Percentiles rank a stretch among this genome's conserved stretches.
phyloP scores from a whole-genome alignment of 352 stramenopile genomes.

The Globisporangium alternatum region DNA sequence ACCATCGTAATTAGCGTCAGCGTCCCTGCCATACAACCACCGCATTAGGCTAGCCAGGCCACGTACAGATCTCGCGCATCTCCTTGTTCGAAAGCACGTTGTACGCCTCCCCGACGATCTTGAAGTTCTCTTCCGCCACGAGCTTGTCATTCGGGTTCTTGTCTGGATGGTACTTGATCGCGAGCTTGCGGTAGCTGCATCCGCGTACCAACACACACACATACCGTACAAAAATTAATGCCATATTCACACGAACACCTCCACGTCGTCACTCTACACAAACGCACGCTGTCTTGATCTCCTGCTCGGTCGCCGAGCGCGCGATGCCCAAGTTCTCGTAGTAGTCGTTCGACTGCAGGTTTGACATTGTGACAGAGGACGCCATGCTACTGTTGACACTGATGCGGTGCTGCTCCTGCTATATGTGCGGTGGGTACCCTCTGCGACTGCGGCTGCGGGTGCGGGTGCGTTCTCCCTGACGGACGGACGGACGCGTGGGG shows the following conservation, averaged over 20 bases:
- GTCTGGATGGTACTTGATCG: constrained; percentile 93
- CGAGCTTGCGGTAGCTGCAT: constrained; percentile 86
- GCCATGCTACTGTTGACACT: not conserved
- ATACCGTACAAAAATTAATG: not conserved
- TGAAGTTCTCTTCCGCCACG: constrained; percentile 91
- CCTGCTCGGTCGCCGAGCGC: constrained; percentile 58
- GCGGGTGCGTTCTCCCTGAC: not conserved
- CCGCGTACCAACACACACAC: not conserved
- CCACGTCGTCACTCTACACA: not conserved
- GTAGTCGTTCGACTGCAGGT: constrained; percentile 78
- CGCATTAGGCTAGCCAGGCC: too few relatives aligned
- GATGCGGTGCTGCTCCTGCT: not conserved
- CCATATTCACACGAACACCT: not conserved
- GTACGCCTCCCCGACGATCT: constrained; percentile 93
- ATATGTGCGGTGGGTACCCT: not conserved
- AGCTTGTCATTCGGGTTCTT: constrained; percentile 88
- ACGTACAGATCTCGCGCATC: constrained; percentile 86
- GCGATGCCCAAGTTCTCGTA: constrained; percentile 84
- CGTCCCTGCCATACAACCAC: too few relatives aligned
- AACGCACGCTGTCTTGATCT: constrained; percentile 86
- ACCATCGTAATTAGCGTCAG: not conserved
- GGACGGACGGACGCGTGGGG: not conserved
- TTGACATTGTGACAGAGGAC: constrained; percentile 21
- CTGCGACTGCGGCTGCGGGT: not conserved
- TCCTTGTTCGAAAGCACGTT: constrained; percentile 92